Percentiles rank a stretch among this genome's conserved stretches.
phyloP scores from a whole-genome alignment of 208 protist species.

The Leishmania tarentolae region DNA sequence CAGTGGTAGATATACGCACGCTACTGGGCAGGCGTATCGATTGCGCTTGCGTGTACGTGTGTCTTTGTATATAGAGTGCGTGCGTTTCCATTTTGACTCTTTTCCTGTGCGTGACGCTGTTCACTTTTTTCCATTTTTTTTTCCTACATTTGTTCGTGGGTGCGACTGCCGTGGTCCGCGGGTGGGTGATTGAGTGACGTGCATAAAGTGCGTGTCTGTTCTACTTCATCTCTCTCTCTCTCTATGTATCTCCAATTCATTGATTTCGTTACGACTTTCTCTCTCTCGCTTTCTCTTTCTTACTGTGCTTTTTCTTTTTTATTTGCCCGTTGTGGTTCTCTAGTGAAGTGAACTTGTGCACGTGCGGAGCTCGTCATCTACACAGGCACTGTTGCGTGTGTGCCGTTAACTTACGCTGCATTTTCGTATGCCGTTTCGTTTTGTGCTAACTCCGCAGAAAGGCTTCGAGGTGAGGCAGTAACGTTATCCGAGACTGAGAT shows the following conservation, averaged over 20 bases:
- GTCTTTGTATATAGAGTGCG: neutral
- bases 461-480: neutral
- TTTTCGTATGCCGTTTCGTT: neutral
- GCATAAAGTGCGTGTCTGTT: neutral
- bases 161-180: neutral
- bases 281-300: neutral
- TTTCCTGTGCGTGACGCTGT: neutral
- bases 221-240: no score
- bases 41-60: neutral
- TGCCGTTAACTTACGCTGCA: neutral
- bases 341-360: neutral
- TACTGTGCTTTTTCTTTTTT: slow-evolving; percentile 14
- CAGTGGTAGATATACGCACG: neutral
- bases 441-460: neutral
- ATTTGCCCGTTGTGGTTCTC: neutral
- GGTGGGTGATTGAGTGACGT: neutral
- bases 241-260: neutral
- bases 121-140: neutral
- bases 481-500: neutral
- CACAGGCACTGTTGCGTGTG: neutral
- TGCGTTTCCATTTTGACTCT: neutral
- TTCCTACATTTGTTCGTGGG: neutral
- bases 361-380: neutral
- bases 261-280: neutral
- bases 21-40: neutral